Base-by-base conservation (phyloP, 2,329 filamentous ascomycete genomes). In the Ophiobolus disseminans region DNA sequence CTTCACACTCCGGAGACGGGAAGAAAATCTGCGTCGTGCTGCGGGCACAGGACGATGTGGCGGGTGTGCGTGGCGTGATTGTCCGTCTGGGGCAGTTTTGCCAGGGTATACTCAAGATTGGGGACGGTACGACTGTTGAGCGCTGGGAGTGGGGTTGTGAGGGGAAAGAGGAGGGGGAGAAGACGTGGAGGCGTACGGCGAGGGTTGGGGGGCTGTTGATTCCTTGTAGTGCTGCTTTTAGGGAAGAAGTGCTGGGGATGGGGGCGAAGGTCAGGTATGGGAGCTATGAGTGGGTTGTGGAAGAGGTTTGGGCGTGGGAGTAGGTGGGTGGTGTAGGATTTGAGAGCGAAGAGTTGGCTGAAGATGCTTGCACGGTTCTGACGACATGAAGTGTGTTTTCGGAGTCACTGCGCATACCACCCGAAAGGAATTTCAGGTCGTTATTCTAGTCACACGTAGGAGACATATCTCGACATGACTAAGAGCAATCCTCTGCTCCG, bases 71-170 rank as follows among this genome's bases (percentile, higher is more conserved):
- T 2, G 85, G 85, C 0, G 70, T 81, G 52, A 73, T 85, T 0
- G 70, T 87, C 0, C 66, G 80, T 17, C 62, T 87, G 1, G 85
- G 83, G 0, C 71, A 76, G 46, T 79, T 75, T 52, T 81, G 77
- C 28, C 85, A 88, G 73, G 84, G 80, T 1, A 63, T 88, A 4
- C 23, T 84, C 40, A 76, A 80, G 53, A 65, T 70, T 2, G 79
- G 76, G 0, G 66, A 71, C 0, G 58, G 66, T 4, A 61, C 82
- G 9, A 72, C 76, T 16, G 72, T 79, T 1, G 85, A 87, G 75
- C 74, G 83, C 44, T 86, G 84, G 84, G 74, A 76, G 58, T 82
- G 40, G 13, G 41, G 41, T 13, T 42, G 17, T 17, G 40, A 35
- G 3, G 52, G 53, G 39, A 52, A 47, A 8, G 58, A 46, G 5